These are phyloP conservation scores for Mycena pura DNA, from an alignment of 768 basidiomycete species.

Conservation along the genomic window DNA sequence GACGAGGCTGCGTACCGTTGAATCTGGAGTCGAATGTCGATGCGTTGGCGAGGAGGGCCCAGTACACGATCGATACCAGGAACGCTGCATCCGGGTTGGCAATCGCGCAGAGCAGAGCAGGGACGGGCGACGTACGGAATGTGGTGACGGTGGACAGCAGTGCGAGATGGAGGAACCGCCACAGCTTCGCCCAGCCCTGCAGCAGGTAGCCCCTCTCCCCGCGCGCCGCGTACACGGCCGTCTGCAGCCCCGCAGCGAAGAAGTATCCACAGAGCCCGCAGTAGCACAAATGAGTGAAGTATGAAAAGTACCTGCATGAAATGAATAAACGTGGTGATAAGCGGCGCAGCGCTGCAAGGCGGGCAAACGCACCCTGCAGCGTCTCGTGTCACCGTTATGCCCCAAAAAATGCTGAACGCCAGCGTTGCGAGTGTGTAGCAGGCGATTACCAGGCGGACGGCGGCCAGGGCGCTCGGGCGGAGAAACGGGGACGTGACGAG, in stretches of 20 bases:
- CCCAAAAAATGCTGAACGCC: conserved; percentile 35
- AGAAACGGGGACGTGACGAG: conserved; percentile 53
- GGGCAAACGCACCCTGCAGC: conserved; percentile 35
- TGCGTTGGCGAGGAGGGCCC: conserved; percentile 19
- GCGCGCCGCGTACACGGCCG: conserved; percentile 40
- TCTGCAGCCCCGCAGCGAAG: conserved; percentile 54
- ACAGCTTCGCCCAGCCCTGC: conserved; percentile 50
- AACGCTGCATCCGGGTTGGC: conserved; percentile 23
- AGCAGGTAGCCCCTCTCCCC: conserved; percentile 44
- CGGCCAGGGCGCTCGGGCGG: conserved; percentile 43
- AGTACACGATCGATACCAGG: conserved; percentile 37
- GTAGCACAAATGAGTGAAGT: conserved; percentile 55
- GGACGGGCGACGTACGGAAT: conserved; percentile 43
- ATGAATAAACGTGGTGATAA: background rate
- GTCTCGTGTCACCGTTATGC: conserved; percentile 26
- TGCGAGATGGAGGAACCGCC: conserved; percentile 50
- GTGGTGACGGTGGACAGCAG: conserved; percentile 47
- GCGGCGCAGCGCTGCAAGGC: background rate
- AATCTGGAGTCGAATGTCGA: conserved; percentile 14
- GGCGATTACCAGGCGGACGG: conserved; percentile 46
- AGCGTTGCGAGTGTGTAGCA: conserved; percentile 41
- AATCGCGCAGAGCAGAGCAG: background rate
- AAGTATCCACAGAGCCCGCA: conserved; percentile 52
- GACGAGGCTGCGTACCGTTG: conserved; percentile 1
- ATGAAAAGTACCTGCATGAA: conserved; percentile 48